Base-by-base conservation (phyloP, 345 rosid genomes). In the Sonneratia caseolaris region DNA sequence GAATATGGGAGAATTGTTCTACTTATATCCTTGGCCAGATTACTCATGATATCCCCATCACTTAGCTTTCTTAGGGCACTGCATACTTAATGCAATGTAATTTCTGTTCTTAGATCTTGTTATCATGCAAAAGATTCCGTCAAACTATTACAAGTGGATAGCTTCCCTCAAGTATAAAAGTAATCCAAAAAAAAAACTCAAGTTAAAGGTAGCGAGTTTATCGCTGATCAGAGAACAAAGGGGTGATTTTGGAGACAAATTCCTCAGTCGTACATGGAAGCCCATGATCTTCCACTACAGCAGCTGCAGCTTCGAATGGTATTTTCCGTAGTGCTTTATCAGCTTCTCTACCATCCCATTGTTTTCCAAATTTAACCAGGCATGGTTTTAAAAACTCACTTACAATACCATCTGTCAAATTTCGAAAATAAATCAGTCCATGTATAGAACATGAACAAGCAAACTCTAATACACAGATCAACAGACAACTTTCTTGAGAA, bases 281-380 rank as follows among this genome's bases (percentile, higher is more conserved):
- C 68, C 75, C 89, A 74, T 91, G 91, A 72, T 86, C 99, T 75
- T 90, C 85, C 71, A 94, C 96, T 72, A 91, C 74, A 42, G 85
- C 87, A 67, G 84, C 83, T 45, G 99, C 91, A 73, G 92, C 93
- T 76, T 91, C 97, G 43, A 77, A 62, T 27, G 93, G 93, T 48
- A 93, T 88, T 75, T 82, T 85, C 21, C 98, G 96, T 37, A 83
- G 82, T 45, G 84, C 77, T 57, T 79, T 84, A 43, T 64, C 82
- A 36, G 79, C 78, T 82, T 91, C 96, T 82, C 97, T 91, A 43
- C 96, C 97, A 76, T 94, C 98, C 98, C 98, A 94, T 61, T 88
- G 79, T 62, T 91, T 94, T 68, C 97, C 97, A 77, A 87, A 90
- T 78, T 84, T 94, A 51, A 76, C 77, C 79, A 94, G 69, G 75